Percentiles rank a stretch among this genome's conserved stretches.
phyloP scores from a whole-genome alignment of 169 alveolate species.

The Eimeria sp. region DNA sequence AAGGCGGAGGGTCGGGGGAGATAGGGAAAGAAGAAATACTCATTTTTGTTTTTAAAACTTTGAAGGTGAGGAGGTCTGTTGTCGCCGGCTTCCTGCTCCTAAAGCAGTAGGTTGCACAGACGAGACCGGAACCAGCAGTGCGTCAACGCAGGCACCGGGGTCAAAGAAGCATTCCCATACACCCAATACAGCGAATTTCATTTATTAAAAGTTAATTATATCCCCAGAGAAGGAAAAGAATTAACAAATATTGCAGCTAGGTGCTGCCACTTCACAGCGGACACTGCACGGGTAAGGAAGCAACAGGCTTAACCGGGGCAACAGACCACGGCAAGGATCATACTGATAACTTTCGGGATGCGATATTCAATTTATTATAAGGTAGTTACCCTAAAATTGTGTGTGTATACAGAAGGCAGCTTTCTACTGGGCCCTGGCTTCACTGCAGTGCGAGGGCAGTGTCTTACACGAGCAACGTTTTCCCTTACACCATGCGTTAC shows the following conservation, averaged over 20 bases:
- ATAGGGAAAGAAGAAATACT: neutral
- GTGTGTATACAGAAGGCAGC: conserved; percentile 14
- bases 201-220: neutral
- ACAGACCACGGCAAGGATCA: neutral
- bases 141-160: neutral
- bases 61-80: neutral
- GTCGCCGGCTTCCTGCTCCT: neutral
- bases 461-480: neutral
- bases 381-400: neutral
- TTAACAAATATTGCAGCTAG: neutral
- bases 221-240: neutral
- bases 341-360: neutral
- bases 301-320: neutral
- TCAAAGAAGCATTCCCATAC: neutral
- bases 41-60: neutral
- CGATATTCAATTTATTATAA: neutral
- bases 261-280: neutral
- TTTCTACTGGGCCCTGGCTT: neutral
- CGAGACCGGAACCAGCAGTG: neutral
- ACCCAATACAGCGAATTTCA: neutral
- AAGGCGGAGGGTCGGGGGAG: neutral
- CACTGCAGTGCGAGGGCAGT: neutral
- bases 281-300: neutral
- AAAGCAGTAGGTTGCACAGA: neutral
- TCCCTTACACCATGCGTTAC: neutral